Evolutionary conservation across 768 basidiomycete genomes (phyloP).

Genomic region (Peribolospora baueri): DNA sequence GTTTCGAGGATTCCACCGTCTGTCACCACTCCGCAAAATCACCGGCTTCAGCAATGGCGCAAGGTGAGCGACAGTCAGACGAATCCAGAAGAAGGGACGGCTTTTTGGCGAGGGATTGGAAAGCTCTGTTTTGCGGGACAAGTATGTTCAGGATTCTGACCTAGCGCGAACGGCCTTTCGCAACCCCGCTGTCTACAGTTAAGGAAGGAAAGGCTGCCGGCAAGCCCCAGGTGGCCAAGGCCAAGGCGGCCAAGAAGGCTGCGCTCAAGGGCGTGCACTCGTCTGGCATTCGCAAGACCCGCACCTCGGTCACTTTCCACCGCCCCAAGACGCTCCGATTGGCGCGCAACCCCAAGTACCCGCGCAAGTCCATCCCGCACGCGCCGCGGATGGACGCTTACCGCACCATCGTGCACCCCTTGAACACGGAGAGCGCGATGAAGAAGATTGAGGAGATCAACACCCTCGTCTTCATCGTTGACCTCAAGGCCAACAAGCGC

Average conservation of each 20-base stretch:
- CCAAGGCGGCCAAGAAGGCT: constrained; percentile 55
- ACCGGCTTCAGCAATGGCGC: too few species aligned
- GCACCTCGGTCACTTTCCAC: constrained; percentile 69
- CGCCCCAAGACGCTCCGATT: constrained; percentile 82
- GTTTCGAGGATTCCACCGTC: too few species aligned
- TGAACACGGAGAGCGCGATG: constrained; percentile 54
- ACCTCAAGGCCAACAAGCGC: constrained; percentile 84
- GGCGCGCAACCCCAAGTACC: constrained; percentile 65
- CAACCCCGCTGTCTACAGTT: neutral
- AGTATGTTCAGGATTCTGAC: too few species aligned
- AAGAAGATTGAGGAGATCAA: constrained; percentile 99
- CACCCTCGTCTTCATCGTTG: constrained; percentile 94
- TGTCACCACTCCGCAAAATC: too few species aligned
- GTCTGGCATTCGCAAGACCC: constrained; percentile 52
- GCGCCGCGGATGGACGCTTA: constrained; percentile 88
- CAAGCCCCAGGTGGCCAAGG: constrained; percentile 19
- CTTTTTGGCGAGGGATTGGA: too few species aligned
- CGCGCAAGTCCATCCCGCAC: constrained; percentile 81
- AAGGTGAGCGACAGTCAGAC: too few species aligned
- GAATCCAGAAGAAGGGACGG: too few species aligned
- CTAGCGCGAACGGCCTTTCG: too few species aligned
- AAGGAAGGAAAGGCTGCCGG: constrained; percentile 10
- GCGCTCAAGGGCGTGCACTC: constrained; percentile 38
- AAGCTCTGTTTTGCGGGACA: too few species aligned
- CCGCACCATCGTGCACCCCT: constrained; percentile 53